Evolutionary conservation across 2,329 filamentous ascomycete genomes (phyloP).

Genomic region (Apiospora aurea): DNA sequence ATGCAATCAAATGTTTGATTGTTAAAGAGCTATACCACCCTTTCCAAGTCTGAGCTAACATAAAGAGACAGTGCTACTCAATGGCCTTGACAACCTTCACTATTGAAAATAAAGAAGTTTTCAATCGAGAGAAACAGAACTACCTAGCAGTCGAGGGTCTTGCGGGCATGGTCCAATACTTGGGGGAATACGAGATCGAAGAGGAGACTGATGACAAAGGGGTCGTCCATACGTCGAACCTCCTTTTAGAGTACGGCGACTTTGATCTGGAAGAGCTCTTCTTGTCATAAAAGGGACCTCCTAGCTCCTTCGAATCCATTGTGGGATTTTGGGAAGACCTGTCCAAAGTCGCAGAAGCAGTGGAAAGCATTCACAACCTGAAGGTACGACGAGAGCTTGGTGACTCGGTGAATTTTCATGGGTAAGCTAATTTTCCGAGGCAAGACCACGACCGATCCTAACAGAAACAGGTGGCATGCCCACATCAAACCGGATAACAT

Average conservation of each 20-base stretch:
- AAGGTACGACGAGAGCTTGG: constrained; percentile 36
- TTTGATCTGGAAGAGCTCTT: constrained; percentile 43
- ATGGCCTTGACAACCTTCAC: constrained; percentile 29
- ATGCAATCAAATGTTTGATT: too few species aligned
- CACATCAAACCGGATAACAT: constrained; percentile 47
- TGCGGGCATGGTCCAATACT: constrained; percentile 39
- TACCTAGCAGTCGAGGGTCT: constrained; percentile 37
- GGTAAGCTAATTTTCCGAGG: constrained; percentile 14
- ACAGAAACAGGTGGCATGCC: too few species aligned
- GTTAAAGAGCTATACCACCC: too few species aligned
- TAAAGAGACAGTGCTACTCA: constrained; percentile 22
- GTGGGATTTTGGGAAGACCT: constrained; percentile 41
- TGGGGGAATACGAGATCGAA: constrained; percentile 38
- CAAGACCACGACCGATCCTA: too few species aligned
- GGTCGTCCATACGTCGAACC: constrained; percentile 35
- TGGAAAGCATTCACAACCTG: constrained; percentile 28
- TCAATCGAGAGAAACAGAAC: constrained; percentile 39
- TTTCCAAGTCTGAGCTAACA: too few species aligned
- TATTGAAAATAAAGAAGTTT: constrained; percentile 29
- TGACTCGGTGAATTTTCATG: constrained; percentile 18
- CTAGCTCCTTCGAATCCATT: constrained; percentile 37
- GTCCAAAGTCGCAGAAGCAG: constrained; percentile 40
- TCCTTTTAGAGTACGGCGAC: constrained; percentile 46
- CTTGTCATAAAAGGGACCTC: constrained; percentile 35
- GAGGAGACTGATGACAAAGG: constrained; percentile 24